These are phyloP conservation scores for Xylaria sp. DNA, from an alignment of 2,329 filamentous ascomycete genomes.

Conservation along the genomic window DNA sequence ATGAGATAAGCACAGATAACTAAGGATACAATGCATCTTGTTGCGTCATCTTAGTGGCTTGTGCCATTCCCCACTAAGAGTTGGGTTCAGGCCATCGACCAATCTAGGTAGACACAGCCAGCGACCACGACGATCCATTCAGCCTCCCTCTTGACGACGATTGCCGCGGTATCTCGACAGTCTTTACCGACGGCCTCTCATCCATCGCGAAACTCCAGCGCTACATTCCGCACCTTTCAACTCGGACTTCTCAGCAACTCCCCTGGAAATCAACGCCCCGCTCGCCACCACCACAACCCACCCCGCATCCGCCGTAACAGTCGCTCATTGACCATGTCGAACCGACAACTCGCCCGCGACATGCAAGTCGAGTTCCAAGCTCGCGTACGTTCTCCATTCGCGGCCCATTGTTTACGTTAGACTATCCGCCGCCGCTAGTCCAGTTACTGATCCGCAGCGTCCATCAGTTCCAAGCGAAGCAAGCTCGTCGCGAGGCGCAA, in stretches of 20 bases:
- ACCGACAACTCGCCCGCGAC: slow-evolving; percentile 68
- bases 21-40: not conserved
- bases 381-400: slow-evolving; percentile 54
- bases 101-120: not conserved
- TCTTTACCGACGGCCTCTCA: not conserved
- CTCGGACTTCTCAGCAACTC: not conserved
- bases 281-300: not conserved
- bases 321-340: slow-evolving; percentile 58
- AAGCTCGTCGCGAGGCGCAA: slow-evolving; percentile 69
- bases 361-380: slow-evolving; percentile 73
- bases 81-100: too few species aligned
- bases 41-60: not conserved
- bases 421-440: too few species aligned
- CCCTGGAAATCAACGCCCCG: not conserved
- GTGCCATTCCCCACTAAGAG: too few species aligned
- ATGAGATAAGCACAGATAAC: not conserved
- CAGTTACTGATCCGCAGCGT: slow-evolving; percentile 13
- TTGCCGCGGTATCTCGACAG: not conserved
- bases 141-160: slow-evolving; percentile 3
- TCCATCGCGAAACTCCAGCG: not conserved
- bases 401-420: too few species aligned
- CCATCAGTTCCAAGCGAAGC: slow-evolving; percentile 68
- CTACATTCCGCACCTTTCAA: not conserved
- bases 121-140: not conserved
- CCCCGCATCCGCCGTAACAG: not conserved